phyloP scores from a whole-genome alignment of 768 basidiomycete genomes.

The Tephrocybe sp. region DNA sequence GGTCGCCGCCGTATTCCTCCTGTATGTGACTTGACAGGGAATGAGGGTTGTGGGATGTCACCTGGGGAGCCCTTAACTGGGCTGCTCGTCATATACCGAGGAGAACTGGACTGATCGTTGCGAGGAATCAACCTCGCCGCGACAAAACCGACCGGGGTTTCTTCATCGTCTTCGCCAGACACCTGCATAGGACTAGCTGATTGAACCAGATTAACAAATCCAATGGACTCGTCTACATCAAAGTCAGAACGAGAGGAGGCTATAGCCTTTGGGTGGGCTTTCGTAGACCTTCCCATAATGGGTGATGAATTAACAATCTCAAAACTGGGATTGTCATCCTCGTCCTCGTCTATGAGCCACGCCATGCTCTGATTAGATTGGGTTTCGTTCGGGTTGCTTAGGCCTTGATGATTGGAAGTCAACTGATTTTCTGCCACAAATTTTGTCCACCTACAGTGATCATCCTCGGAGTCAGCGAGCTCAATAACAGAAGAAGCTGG shows the following conservation, averaged over 20 bases:
- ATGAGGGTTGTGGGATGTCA: slow-evolving; percentile 25
- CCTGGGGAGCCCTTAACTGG: slow-evolving; percentile 17
- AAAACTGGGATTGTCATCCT: slow-evolving; percentile 59
- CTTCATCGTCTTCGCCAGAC: slow-evolving; percentile 26
- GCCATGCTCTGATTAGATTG: slow-evolving; percentile 42
- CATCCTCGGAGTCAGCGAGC: slow-evolving; percentile 9
- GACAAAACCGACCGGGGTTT: slow-evolving; percentile 17
- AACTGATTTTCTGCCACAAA: not conserved
- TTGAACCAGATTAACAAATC: slow-evolving; percentile 14
- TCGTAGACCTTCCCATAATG: slow-evolving; percentile 10
- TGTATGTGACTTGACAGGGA: slow-evolving; percentile 23
- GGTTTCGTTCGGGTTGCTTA: not conserved
- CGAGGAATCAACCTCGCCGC: not conserved
- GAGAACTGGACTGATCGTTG: slow-evolving; percentile 6
- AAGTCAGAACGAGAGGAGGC: not conserved
- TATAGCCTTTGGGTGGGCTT: not conserved
- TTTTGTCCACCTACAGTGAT: slow-evolving; percentile 2
- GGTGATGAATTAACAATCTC: slow-evolving; percentile 55
- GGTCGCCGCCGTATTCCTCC: slow-evolving; percentile 20
- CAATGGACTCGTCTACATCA: slow-evolving; percentile 22
- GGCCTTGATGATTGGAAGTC: not conserved
- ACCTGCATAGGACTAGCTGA: not conserved
- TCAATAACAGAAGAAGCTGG: slow-evolving; percentile 11
- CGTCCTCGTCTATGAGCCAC: slow-evolving; percentile 66
- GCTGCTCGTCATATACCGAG: slow-evolving; percentile 12